Percentiles rank a stretch among this genome's conserved stretches.
Conservation (phyloP, 352 stramenopile genomes). For the Pythium utonaiense region DNA sequence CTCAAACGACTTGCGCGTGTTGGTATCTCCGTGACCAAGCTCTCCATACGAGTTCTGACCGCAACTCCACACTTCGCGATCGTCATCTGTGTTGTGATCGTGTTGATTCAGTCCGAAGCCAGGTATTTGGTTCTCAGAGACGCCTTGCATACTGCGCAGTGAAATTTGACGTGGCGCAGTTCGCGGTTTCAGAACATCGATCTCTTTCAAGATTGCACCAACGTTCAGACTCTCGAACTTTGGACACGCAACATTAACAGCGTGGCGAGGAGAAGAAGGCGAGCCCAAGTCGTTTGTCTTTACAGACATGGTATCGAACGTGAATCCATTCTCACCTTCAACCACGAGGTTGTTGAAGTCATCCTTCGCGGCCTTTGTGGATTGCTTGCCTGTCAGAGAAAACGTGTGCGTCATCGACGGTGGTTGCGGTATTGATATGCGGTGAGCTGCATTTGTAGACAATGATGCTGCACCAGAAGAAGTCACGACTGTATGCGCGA, state of each 20-base stretch:
- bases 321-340: slow-evolving; percentile 23
- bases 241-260: slow-evolving; percentile 25
- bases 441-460: background rate
- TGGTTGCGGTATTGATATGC: slow-evolving; percentile 4
- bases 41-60: slow-evolving; percentile 94
- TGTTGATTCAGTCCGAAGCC: background rate
- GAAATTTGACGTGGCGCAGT: background rate
- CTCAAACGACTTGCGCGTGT: slow-evolving; percentile 77
- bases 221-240: slow-evolving; percentile 52
- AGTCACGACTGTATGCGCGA: background rate
- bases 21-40: slow-evolving; percentile 89
- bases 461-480: background rate
- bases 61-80: slow-evolving; percentile 91
- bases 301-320: slow-evolving; percentile 31
- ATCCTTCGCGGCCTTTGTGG: slow-evolving; percentile 24
- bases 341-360: slow-evolving; percentile 33
- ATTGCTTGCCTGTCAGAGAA: slow-evolving; percentile 1
- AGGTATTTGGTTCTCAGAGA: background rate
- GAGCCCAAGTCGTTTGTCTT: slow-evolving; percentile 4
- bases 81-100: slow-evolving; percentile 42
- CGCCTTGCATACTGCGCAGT: background rate
- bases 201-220: slow-evolving; percentile 32
- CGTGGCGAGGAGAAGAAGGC: slow-evolving; percentile 6
- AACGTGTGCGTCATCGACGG: background rate
- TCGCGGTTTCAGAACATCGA: slow-evolving; percentile 34